Percentiles rank a stretch among this genome's conserved stretches.
Evolutionary conservation across 345 rosid genomes (phyloP).

Genomic region (Rhodomyrtus tomentosa): DNA sequence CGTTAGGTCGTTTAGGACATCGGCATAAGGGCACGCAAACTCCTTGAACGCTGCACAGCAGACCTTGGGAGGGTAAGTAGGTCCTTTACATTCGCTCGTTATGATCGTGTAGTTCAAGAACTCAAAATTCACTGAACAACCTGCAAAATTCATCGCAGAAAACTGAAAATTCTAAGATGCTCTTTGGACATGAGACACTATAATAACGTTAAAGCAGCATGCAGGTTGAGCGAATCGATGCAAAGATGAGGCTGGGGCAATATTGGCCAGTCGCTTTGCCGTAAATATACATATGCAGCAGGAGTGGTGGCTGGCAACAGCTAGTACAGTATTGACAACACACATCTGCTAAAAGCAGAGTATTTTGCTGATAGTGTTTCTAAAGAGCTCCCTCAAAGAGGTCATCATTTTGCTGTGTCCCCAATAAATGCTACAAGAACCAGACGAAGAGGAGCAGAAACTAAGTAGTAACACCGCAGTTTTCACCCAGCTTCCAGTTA

Average conservation of each 20-base stretch:
- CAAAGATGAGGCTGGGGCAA: background rate
- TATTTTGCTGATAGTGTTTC: background rate
- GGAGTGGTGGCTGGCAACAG: background rate
- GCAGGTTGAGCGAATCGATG: background rate
- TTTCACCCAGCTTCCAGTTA: background rate
- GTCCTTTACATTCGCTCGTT: constrained; percentile 47
- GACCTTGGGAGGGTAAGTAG: constrained; percentile 23
- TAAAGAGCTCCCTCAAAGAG: background rate
- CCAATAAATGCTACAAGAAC: background rate
- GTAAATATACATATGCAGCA: background rate
- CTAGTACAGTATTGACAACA: background rate
- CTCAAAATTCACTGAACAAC: constrained; percentile 56
- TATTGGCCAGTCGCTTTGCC: background rate
- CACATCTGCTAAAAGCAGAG: background rate
- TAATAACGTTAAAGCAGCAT: background rate
- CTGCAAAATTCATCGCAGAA: constrained; percentile 15
- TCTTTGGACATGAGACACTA: background rate
- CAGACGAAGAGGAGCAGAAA: background rate
- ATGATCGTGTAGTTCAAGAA: constrained; percentile 41
- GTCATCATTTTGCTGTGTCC: background rate
- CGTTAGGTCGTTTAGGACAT: constrained; percentile 28
- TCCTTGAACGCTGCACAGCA: constrained; percentile 47
- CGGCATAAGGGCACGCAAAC: constrained; percentile 51
- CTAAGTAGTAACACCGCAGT: background rate
- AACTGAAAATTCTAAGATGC: background rate